Evolutionary conservation across 768 basidiomycete genomes (phyloP).

Genomic region (Pulveroboletus ravenelii): DNA sequence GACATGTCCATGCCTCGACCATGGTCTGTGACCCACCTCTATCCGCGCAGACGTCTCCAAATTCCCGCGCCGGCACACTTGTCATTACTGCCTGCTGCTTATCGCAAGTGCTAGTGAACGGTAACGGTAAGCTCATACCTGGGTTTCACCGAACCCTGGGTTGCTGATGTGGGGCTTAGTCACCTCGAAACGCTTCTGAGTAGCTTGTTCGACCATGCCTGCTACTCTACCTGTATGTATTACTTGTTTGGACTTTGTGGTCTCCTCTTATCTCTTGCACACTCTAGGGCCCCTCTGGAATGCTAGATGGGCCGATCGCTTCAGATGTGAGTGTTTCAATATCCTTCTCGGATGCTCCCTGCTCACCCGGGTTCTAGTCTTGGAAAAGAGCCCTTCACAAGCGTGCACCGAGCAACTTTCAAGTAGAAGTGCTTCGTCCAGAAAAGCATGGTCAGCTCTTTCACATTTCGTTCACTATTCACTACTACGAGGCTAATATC

Average conservation of each 20-base stretch:
- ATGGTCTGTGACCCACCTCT: neutral
- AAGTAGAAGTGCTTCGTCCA: conserved; percentile 54
- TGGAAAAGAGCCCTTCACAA: conserved; percentile 61
- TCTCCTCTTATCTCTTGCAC: neutral
- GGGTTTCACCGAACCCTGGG: neutral
- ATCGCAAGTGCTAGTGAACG: neutral
- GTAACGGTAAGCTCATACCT: conserved; percentile 2
- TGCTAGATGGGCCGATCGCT: conserved; percentile 7
- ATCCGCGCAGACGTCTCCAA: neutral
- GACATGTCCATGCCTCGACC: neutral
- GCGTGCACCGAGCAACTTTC: conserved; percentile 54
- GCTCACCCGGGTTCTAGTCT: conserved; percentile 33
- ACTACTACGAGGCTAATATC: neutral
- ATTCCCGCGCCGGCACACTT: neutral
- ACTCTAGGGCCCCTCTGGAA: conserved; percentile 7
- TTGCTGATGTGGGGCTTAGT: conserved; percentile 4
- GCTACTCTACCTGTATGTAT: conserved; percentile 11
- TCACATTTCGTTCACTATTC: neutral
- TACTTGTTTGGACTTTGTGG: neutral
- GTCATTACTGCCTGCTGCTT: too few relatives aligned
- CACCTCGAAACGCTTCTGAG: neutral
- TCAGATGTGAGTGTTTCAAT: conserved; percentile 24
- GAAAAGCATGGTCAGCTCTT: conserved; percentile 48
- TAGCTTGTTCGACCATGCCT: neutral
- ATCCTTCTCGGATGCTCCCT: neutral